Evolutionary conservation across 2,329 filamentous ascomycete genomes (phyloP), one percentile per base, ranked within the genome.

Genomic region (Venturiaceae sp.): DNA sequence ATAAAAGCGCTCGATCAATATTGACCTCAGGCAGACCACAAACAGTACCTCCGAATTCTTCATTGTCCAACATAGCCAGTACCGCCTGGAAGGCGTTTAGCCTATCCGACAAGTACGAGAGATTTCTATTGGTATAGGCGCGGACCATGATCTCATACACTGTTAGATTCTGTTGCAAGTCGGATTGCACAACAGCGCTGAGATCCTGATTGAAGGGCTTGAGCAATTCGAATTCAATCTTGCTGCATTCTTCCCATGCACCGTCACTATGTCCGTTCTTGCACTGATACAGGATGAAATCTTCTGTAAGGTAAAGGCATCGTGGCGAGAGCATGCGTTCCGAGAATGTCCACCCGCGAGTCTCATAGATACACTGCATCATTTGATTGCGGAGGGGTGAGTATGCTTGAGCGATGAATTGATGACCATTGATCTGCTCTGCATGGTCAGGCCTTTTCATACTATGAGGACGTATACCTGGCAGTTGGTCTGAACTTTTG

Each of bases 291-390:
- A 57, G 6, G 6, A 44, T 32, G 60, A 60, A 50, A 11, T 58
- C 9, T 16, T 11, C 13, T 3, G 57, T 57, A 8, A 58, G 21
- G 54, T 37, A 58, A 3, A 58, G 54, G n/a, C 28, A 26, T 37
- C 57, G 6, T n/a, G 33, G n/a, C 3, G 57, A 58, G 4, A 58
- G 30, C 23, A 58, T 26, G 16, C 55, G 57, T 32, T 59, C 57
- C 21, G 60, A 28, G 57, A 58, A 57, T 4, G 57, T 58, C 57
- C 57, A 58, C 11, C 23, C 54, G 5, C 57, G 52, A 5, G 57
- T 60, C 3, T 58, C n/a, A 21, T 53, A 58, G 3, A 52, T 19
- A 7, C 46, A 7, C 13, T 37, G 11, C 4, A 16, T 14, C 13
- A 37, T 37, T 16, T 37, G 36, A 16, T 37, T 14, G 11, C 4